phyloP scores from a whole-genome alignment of 208 protist genomes.

The Borovskyia barvae region DNA sequence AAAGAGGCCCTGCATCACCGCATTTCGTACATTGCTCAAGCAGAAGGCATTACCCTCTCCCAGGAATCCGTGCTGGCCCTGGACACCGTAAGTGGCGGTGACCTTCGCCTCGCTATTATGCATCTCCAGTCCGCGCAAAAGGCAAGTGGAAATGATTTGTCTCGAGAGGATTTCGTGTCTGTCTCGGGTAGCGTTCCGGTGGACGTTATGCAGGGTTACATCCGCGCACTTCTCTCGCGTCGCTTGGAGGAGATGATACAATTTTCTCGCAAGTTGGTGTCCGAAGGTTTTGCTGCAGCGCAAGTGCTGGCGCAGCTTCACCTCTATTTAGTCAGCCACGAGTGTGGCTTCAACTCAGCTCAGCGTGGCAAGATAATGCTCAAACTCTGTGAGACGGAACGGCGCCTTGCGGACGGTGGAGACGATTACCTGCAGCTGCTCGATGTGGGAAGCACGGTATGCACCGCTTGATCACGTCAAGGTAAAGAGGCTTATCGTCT shows the following conservation, averaged over 20 bases:
- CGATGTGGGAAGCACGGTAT: constrained; percentile 64
- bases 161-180: constrained; percentile 76
- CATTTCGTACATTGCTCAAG: constrained; percentile 82
- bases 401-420: constrained; percentile 70
- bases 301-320: constrained; percentile 84
- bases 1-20: constrained; percentile 77
- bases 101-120: constrained; percentile 97
- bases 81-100: constrained; percentile 91
- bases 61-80: constrained; percentile 69
- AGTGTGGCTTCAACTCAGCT: constrained; percentile 62
- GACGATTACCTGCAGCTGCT: constrained; percentile 88
- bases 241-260: constrained; percentile 59
- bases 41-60: constrained; percentile 84
- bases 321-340: constrained; percentile 45
- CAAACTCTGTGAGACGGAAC: constrained; percentile 82
- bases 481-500: no score
- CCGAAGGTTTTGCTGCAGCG: constrained; percentile 66
- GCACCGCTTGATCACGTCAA: constrained; percentile 29
- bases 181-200: constrained; percentile 85
- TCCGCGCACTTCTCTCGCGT: constrained; percentile 45
- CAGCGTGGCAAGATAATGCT: constrained; percentile 56
- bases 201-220: constrained; percentile 49
- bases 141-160: constrained; percentile 75
- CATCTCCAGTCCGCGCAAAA: constrained; percentile 93
- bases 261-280: constrained; percentile 55